These are phyloP conservation scores for Chrysoporthe puriensis DNA, from an alignment of 2,329 filamentous ascomycete species.

Conservation along the genomic window DNA sequence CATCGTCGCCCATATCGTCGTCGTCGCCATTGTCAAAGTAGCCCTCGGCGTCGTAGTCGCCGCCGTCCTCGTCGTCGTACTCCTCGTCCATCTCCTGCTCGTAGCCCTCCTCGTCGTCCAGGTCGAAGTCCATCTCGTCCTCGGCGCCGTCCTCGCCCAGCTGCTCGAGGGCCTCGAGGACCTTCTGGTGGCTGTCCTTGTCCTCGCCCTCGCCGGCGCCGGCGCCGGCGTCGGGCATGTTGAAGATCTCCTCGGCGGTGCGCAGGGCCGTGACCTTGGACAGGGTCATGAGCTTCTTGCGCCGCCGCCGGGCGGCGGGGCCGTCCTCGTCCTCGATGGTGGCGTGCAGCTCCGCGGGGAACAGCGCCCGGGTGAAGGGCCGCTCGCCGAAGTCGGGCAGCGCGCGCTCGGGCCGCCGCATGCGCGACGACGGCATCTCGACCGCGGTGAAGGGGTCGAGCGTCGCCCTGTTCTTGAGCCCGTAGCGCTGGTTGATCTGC, in stretches of 20 bases:
- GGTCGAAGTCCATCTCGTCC: slow-evolving; percentile 40
- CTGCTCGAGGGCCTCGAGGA: slow-evolving; percentile 50
- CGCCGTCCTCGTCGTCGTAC: slow-evolving; percentile 62
- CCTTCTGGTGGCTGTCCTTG: slow-evolving; percentile 38
- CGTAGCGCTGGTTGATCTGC: slow-evolving; percentile 62
- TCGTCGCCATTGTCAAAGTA: slow-evolving; percentile 64
- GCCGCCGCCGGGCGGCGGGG: slow-evolving; percentile 37
- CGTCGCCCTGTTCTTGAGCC: slow-evolving; percentile 57
- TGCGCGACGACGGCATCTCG: slow-evolving; percentile 61
- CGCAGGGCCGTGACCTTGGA: slow-evolving; percentile 52
- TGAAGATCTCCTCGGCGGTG: slow-evolving; percentile 56
- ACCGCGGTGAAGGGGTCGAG: slow-evolving; percentile 62
- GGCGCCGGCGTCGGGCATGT: slow-evolving; percentile 40
- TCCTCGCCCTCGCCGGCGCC: slow-evolving; percentile 32
- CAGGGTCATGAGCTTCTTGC: slow-evolving; percentile 50
- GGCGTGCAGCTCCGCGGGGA: slow-evolving; percentile 59
- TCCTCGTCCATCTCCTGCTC: slow-evolving; percentile 46
- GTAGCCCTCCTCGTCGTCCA: slow-evolving; percentile 55
- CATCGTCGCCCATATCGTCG: slow-evolving; percentile 53
- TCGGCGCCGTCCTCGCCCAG: slow-evolving; percentile 44
- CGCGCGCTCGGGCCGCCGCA: slow-evolving; percentile 53
- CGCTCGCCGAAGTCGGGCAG: slow-evolving; percentile 57
- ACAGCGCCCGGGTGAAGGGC: slow-evolving; percentile 53
- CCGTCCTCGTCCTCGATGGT: slow-evolving; percentile 55
- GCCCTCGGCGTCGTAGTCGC: slow-evolving; percentile 64